Conservation (phyloP, 208 protist species). For the Leishmania aethiopica region DNA sequence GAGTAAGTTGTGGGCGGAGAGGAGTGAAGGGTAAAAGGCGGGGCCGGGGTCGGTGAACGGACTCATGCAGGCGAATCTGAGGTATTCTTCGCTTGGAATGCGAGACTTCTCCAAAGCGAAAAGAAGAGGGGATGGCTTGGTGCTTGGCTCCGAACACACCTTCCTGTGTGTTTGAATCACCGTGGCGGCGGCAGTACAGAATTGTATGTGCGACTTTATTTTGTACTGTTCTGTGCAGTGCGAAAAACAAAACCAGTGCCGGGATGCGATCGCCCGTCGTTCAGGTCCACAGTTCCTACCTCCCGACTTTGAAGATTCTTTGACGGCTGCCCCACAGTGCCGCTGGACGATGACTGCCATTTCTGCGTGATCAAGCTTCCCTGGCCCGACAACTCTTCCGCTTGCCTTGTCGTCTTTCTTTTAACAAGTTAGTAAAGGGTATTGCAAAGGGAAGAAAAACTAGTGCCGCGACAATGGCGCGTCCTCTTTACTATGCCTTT, state of each 20-base stretch:
- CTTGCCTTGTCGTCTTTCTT: neutral
- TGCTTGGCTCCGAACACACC: neutral
- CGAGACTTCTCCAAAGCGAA: no score
- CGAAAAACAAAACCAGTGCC: neutral
- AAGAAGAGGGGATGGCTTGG: no score
- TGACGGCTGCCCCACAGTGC: neutral
- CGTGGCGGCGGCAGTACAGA: no score
- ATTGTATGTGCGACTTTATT: neutral
- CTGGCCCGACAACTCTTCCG: neutral
- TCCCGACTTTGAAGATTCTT: neutral
- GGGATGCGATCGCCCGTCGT: no score
- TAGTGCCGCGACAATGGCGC: neutral
- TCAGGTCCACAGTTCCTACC: neutral
- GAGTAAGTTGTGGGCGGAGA: neutral
- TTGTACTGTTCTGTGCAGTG: neutral
- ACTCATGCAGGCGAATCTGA: neutral
- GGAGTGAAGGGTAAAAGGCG: neutral
- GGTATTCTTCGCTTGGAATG: neutral
- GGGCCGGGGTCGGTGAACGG: neutral
- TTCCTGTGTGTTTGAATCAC: neutral
- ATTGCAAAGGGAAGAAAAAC: neutral
- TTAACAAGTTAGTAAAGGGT: neutral
- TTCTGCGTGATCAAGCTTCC: neutral
- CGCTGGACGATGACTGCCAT: neutral
- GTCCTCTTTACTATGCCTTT: constrained; percentile 21